These are phyloP conservation scores for Fusarium burgessii DNA, from an alignment of 2,329 filamentous ascomycete genomes.

Conservation along the genomic window DNA sequence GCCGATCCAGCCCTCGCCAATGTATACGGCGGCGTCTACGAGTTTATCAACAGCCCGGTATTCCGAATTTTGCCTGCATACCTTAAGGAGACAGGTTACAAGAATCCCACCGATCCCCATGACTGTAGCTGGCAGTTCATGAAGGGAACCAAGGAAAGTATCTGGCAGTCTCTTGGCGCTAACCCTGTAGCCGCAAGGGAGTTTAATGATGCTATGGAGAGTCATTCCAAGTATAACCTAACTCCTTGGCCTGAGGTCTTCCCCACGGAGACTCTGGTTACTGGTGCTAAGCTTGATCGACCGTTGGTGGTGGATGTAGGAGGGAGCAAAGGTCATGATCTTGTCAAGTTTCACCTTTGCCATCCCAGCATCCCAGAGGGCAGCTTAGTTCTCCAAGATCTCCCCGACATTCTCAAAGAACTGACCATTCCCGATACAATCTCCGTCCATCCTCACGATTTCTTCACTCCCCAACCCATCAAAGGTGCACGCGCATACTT, in stretches of 20 bases:
- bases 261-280: constrained; percentile 48
- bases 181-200: constrained; percentile 47
- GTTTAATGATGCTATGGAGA: constrained; percentile 54
- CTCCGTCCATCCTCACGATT: constrained; percentile 49
- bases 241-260: constrained; percentile 54
- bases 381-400: constrained; percentile 52
- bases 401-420: constrained; percentile 50
- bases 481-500: constrained; percentile 58
- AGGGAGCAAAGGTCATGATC: constrained; percentile 53
- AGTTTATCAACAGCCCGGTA: constrained; percentile 49
- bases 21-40: constrained; percentile 51
- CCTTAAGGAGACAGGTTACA: constrained; percentile 49
- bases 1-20: constrained; percentile 47
- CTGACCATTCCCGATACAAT: constrained; percentile 44
- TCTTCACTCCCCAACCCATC: constrained; percentile 54
- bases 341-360: constrained; percentile 49
- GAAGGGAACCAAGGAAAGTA: constrained; percentile 42
- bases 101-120: constrained; percentile 51
- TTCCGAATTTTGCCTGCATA: constrained; percentile 50
- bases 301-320: constrained; percentile 52
- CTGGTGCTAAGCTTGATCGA: constrained; percentile 44
- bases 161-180: constrained; percentile 50
- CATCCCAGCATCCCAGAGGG: constrained; percentile 45
- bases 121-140: constrained; percentile 52
- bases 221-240: constrained; percentile 54